Percentiles rank a stretch among this genome's conserved stretches.
Evolutionary conservation across 306 rosid species (phyloP).

Genomic region (Quercus engelmannii): DNA sequence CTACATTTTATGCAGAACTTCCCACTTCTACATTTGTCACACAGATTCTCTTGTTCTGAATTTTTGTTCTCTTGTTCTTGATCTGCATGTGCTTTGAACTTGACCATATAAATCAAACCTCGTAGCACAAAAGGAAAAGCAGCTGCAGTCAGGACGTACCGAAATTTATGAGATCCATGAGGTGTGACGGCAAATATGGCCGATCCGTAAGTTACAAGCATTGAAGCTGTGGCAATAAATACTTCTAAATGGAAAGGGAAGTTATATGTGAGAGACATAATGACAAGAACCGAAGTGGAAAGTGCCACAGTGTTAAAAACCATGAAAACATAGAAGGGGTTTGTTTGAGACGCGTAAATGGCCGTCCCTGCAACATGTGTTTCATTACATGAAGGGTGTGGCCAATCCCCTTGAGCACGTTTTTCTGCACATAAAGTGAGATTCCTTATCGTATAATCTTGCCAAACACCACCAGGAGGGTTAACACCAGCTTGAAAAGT

Average conservation of each 20-base stretch:
- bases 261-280: constrained; percentile 11
- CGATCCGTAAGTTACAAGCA: constrained; percentile 28
- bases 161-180: not conserved
- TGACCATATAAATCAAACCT: not conserved
- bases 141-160: constrained; percentile 19
- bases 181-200: constrained; percentile 31
- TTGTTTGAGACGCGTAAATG: constrained; percentile 6
- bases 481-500: constrained; percentile 41
- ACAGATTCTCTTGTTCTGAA: too few species aligned
- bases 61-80: too few species aligned
- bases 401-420: too few species aligned
- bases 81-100: too few species aligned
- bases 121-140: constrained; percentile 7
- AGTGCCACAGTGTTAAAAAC: constrained; percentile 19
- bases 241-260: constrained; percentile 30
- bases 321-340: constrained; percentile 13
- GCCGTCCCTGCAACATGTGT: constrained; percentile 9
- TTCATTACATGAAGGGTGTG: too few species aligned
- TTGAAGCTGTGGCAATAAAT: constrained; percentile 6
- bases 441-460: not conserved
- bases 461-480: constrained; percentile 51
- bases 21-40: too few species aligned
- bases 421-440: too few species aligned
- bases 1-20: too few species aligned
- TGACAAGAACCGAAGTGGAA: constrained; percentile 3